Evolutionary conservation across 2,329 filamentous ascomycete genomes (phyloP).

Genomic region (Apiospora kogelbergensis): DNA sequence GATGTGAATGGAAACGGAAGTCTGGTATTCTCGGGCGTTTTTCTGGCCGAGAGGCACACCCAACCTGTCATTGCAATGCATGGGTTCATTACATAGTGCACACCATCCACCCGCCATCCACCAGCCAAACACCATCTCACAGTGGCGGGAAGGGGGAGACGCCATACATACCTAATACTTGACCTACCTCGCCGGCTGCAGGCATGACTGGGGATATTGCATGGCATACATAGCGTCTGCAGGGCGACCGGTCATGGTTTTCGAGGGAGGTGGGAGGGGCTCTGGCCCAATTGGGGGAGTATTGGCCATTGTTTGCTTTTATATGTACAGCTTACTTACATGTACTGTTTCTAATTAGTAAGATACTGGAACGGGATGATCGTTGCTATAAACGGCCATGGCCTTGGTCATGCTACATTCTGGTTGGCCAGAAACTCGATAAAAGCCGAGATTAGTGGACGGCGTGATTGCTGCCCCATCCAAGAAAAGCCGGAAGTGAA

Average conservation of each 20-base stretch:
- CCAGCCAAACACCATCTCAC: background rate
- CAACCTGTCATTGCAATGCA: conserved; percentile 2
- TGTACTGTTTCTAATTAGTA: background rate
- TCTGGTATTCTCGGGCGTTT: background rate
- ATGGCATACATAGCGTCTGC: background rate
- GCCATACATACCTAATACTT: background rate
- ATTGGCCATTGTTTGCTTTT: background rate
- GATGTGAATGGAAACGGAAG: background rate
- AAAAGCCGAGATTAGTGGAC: conserved; percentile 5
- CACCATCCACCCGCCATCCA: background rate
- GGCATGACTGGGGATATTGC: background rate
- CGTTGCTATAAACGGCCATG: background rate
- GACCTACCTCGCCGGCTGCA: background rate
- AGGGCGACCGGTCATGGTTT: background rate
- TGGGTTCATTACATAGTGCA: background rate
- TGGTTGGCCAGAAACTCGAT: background rate
- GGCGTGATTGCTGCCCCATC: background rate
- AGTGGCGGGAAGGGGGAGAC: background rate
- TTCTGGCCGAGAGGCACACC: background rate
- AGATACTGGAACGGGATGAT: background rate
- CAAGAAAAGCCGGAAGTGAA: background rate
- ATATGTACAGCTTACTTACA: too few species aligned
- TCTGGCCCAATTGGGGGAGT: background rate
- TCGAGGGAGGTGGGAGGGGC: too few species aligned
- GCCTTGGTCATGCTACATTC: background rate